Conservation (phyloP, 768 basidiomycete species). For the Arthromyces matolae region DNA sequence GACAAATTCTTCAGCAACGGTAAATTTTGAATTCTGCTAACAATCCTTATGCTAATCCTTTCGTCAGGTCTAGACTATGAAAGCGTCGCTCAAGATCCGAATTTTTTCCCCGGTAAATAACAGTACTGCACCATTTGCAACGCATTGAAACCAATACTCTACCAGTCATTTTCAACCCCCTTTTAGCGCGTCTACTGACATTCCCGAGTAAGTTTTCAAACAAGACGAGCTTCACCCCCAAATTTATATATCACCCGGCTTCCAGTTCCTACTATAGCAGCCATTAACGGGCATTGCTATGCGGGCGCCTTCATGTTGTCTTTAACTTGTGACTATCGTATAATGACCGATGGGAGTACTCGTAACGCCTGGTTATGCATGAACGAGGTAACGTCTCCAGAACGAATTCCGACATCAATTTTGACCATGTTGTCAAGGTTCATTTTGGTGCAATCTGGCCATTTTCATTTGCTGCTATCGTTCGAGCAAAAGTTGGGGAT, state of each 20-base stretch:
- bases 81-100: slow-evolving; percentile 45
- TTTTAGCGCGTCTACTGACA: slow-evolving; percentile 62
- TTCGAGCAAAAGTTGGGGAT: slow-evolving; percentile 62
- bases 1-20: slow-evolving; percentile 92
- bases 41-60: not conserved
- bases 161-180: slow-evolving; percentile 75
- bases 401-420: not conserved
- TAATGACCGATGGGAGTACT: slow-evolving; percentile 79
- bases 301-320: slow-evolving; percentile 81
- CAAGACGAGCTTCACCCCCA: not conserved
- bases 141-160: too few species aligned
- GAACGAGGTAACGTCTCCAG: slow-evolving; percentile 65
- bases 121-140: too few species aligned
- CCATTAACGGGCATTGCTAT: slow-evolving; percentile 83
- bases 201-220: slow-evolving; percentile 61
- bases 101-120: slow-evolving; percentile 63
- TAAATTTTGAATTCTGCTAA: slow-evolving; percentile 18
- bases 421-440: slow-evolving; percentile 45
- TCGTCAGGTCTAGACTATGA: slow-evolving; percentile 55
- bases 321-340: slow-evolving; percentile 80
- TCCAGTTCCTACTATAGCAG: slow-evolving; percentile 73
- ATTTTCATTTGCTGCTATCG: slow-evolving; percentile 59
- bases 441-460: slow-evolving; percentile 85
- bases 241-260: not conserved
- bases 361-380: slow-evolving; percentile 85